Conservation (phyloP, 805 yeast genomes). For the Schwanniomyces yamadae region DNA sequence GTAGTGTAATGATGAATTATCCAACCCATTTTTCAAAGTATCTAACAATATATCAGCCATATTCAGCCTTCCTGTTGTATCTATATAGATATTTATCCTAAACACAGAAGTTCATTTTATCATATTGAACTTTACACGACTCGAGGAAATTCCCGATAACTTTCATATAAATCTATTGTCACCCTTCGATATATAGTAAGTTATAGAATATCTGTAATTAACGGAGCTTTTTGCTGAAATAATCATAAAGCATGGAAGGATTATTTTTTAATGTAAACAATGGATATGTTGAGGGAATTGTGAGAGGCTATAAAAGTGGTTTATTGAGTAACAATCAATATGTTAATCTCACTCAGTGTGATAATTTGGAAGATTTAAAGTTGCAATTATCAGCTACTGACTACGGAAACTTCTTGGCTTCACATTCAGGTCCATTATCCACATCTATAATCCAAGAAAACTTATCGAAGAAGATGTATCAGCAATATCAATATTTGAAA, state of each 20-base stretch:
- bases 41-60: constrained; percentile 28
- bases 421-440: constrained; percentile 77
- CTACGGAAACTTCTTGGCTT: constrained; percentile 85
- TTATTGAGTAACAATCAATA: constrained; percentile 77
- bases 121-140: background rate
- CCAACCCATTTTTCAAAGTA: constrained; percentile 27
- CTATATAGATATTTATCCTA: no score
- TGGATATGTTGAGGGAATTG: constrained; percentile 93
- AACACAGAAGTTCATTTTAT: no score
- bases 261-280: constrained; percentile 83
- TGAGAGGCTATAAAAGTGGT: constrained; percentile 90
- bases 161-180: background rate
- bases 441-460: constrained; percentile 84
- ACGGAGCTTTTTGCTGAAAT: no score
- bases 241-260: constrained; percentile 93
- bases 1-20: constrained; percentile 17
- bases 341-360: constrained; percentile 93
- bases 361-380: constrained; percentile 88
- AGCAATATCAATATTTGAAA: constrained; percentile 81
- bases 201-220: no score
- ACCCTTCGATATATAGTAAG: background rate
- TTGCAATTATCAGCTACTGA: constrained; percentile 94
- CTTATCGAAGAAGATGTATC: constrained; percentile 69
- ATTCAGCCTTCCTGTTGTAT: background rate
- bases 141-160: background rate